Conservation (phyloP, 179 eudicot species). For the Corrigiola litoralis region DNA sequence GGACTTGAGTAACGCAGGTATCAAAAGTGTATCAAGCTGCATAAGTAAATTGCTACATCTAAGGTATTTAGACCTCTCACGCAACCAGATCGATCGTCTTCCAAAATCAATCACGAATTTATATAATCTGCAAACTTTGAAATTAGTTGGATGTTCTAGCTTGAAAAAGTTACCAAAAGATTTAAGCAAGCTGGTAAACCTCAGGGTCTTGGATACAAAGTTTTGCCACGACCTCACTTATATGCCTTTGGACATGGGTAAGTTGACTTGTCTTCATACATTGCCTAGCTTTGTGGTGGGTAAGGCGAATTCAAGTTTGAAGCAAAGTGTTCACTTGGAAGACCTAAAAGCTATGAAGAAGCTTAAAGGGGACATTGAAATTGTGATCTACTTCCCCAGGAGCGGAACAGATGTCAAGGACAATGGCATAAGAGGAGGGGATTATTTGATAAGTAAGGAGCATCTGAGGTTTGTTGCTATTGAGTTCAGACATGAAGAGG, state of each 20-base stretch:
- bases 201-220: background rate
- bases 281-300: background rate
- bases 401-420: background rate
- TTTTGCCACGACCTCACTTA: background rate
- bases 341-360: background rate
- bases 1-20: background rate
- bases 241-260: background rate
- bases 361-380: background rate
- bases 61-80: background rate
- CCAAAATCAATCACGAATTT: slow-evolving; percentile 2
- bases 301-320: background rate
- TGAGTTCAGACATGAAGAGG: background rate
- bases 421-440: background rate
- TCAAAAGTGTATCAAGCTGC: background rate
- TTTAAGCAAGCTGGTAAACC: background rate
- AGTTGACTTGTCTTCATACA: background rate
- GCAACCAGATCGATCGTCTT: background rate
- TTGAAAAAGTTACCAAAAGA: background rate
- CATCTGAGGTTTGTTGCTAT: background rate
- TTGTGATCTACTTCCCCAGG: background rate
- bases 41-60: slow-evolving; percentile 11
- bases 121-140: background rate
- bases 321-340: background rate
- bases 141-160: background rate
- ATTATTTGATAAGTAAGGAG: background rate